phyloP scores from a whole-genome alignment of 1,284 basidiomycete species.

The Ceratobasidium papillatum region DNA sequence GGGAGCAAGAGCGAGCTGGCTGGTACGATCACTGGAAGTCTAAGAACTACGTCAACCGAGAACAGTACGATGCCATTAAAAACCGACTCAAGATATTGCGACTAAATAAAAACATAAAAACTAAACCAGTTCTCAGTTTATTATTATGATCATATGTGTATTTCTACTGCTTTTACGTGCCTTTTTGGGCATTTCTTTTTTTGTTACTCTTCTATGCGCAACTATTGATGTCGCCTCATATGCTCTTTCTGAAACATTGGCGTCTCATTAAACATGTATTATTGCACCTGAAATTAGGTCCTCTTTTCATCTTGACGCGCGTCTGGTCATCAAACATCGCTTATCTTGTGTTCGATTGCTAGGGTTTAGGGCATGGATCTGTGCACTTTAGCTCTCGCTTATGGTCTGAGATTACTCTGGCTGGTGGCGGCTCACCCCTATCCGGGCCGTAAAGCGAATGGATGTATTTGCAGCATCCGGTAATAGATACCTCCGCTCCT shows the following conservation, averaged over 20 bases:
- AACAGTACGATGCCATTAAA: constrained; percentile 4
- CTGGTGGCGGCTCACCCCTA: background rate
- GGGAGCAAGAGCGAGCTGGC: background rate
- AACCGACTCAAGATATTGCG: constrained; percentile 2
- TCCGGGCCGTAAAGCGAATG: too few species aligned
- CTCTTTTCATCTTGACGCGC: too few species aligned
- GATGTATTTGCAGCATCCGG: too few species aligned
- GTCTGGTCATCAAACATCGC: too few species aligned
- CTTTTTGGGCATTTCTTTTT: too few species aligned
- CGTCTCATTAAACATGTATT: too few species aligned
- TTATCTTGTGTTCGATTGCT: background rate
- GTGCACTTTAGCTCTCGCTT: background rate
- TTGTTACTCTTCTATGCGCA: too few species aligned
- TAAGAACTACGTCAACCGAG: constrained; percentile 16
- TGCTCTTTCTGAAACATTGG: too few species aligned
- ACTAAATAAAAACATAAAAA: background rate
- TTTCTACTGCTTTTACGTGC: too few species aligned
- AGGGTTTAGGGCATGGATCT: background rate
- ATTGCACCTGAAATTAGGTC: too few species aligned
- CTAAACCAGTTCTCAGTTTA: background rate
- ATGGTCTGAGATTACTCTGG: background rate
- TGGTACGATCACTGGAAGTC: constrained; percentile 8
- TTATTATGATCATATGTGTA: too few species aligned
- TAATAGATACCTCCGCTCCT: background rate
- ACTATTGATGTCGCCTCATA: too few species aligned